Evolutionary conservation across 495 filamentous ascomycete genomes (phyloP).

Genomic region (Podospora fimiseda): DNA sequence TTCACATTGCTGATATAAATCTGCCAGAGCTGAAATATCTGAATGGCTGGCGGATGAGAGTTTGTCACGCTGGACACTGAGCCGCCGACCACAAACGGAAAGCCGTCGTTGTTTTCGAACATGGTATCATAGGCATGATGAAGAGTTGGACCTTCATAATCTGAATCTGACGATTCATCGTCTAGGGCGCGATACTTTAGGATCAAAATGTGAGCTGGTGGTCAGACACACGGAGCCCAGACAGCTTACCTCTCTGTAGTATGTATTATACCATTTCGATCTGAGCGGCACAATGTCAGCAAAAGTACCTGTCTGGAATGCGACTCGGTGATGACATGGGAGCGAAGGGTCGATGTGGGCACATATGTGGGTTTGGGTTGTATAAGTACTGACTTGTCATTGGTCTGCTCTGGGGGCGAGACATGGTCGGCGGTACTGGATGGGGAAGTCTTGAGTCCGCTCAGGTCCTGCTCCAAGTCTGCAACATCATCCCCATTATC

Average conservation of each 20-base stretch:
- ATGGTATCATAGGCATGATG: conserved; percentile 50
- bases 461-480: conserved; percentile 44
- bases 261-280: conserved; percentile 7
- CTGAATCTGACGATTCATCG: conserved; percentile 57
- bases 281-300: background rate
- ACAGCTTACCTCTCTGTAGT: conserved; percentile 3
- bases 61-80: conserved; percentile 39
- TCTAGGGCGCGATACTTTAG: conserved; percentile 35
- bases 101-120: conserved; percentile 48
- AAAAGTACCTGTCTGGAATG: too few species aligned
- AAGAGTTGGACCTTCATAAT: conserved; percentile 47
- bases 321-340: too few species aligned
- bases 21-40: conserved; percentile 71
- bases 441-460: conserved; percentile 33
- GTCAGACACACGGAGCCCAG: background rate
- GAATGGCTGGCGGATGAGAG: conserved; percentile 60
- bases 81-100: conserved; percentile 53
- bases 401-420: conserved; percentile 20
- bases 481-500: conserved; percentile 42
- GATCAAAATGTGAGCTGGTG: background rate
- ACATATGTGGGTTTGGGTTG: background rate
- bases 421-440: conserved; percentile 26
- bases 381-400: conserved; percentile 25
- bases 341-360: too few species aligned
- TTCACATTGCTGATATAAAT: conserved; percentile 63